These are phyloP conservation scores for Iris macrosiphon DNA, from an alignment of 106 monocot genomes.

Conservation along the genomic window DNA sequence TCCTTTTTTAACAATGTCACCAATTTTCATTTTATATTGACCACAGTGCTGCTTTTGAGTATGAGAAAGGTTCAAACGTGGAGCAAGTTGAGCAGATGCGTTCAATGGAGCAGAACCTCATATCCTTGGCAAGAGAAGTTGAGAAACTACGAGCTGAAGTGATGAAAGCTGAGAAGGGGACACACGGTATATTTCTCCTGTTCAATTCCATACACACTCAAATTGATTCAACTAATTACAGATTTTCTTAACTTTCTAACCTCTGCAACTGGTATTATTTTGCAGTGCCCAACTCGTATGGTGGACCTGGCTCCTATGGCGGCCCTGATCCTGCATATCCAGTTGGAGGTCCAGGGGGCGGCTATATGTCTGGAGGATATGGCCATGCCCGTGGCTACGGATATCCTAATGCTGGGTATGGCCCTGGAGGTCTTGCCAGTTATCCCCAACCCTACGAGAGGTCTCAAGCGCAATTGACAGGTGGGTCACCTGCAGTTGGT, in stretches of 20 bases:
- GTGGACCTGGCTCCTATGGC: constrained; percentile 2
- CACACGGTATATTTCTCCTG: constrained; percentile 21
- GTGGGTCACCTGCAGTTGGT: neutral
- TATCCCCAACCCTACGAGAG: constrained; percentile 23
- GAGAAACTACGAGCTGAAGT: constrained; percentile 71
- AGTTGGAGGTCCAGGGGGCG: constrained; percentile 8
- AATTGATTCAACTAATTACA: neutral
- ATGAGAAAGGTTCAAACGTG: constrained; percentile 68
- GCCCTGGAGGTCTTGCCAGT: constrained; percentile 4
- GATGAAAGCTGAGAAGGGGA: constrained; percentile 40
- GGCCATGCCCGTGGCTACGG: neutral
- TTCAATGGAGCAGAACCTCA: constrained; percentile 66
- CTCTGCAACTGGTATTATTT: neutral
- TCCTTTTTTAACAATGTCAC: neutral
- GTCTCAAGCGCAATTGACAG: constrained; percentile 9
- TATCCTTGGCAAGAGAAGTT: constrained; percentile 51
- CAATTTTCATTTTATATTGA: constrained; percentile 3
- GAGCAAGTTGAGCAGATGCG: constrained; percentile 73
- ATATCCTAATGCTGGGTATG: constrained; percentile 9
- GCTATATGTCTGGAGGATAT: constrained; percentile 13
- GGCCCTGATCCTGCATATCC: constrained; percentile 14
- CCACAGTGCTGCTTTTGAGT: constrained; percentile 55
- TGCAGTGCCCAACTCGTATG: neutral
- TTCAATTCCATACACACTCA: no score
- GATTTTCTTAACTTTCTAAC: neutral